phyloP scores from a whole-genome alignment of 2,329 filamentous ascomycete genomes.

The Alternaria burnsii region DNA sequence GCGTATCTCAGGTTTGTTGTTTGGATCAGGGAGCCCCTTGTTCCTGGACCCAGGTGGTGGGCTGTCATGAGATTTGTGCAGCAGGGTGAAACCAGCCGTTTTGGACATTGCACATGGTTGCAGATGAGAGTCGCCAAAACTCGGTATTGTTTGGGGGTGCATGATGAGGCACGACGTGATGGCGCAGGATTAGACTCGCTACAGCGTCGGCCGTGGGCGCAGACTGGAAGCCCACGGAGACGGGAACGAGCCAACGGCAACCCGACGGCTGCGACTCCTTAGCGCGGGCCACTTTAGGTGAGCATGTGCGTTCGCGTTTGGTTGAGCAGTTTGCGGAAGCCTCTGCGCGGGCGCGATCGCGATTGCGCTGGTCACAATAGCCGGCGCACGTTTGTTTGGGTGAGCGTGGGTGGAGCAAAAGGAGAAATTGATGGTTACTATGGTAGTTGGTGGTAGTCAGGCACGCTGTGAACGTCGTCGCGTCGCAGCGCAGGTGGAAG shows the following conservation, averaged over 20 bases:
- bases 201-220: neutral
- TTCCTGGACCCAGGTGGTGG: neutral
- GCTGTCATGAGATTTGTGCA: slow-evolving; percentile 9
- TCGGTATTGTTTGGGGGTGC: neutral
- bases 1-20: slow-evolving; percentile 20
- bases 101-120: slow-evolving; percentile 3
- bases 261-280: slow-evolving; percentile 4
- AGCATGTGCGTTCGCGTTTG: slow-evolving; percentile 12
- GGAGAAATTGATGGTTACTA: neutral
- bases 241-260: slow-evolving; percentile 9
- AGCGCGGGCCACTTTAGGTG: slow-evolving; percentile 1
- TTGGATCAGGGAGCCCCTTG: slow-evolving; percentile 9
- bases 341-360: slow-evolving; percentile 11
- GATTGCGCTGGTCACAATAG: slow-evolving; percentile 3
- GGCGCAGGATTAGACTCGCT: slow-evolving; percentile 3
- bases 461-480: slow-evolving; percentile 5
- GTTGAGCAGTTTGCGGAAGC: slow-evolving; percentile 11
- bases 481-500: neutral
- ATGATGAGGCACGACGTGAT: neutral
- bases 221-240: neutral
- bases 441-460: neutral
- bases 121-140: neutral
- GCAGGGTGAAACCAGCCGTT: slow-evolving; percentile 6
- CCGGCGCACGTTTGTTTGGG: slow-evolving; percentile 4
- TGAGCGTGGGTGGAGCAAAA: slow-evolving; percentile 1